Percentiles rank a stretch among this genome's conserved stretches.
Conservation (phyloP, 2,329 filamentous ascomycete genomes). For the Aspergillus luchuensis region DNA sequence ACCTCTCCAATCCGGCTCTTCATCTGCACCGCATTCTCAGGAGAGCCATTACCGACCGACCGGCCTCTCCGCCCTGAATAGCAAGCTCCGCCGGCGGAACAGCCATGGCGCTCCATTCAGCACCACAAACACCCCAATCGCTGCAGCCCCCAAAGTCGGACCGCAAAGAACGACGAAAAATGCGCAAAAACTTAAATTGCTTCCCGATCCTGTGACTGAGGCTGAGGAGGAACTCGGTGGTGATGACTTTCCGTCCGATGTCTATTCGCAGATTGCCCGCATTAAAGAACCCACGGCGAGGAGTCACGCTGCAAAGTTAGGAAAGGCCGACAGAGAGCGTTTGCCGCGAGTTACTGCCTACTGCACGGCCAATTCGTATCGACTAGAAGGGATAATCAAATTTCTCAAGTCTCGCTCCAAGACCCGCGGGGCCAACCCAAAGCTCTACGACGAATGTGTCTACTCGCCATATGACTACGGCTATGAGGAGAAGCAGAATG, state of each 20-base stretch:
- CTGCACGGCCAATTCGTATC: slow-evolving; percentile 89
- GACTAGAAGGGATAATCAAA: slow-evolving; percentile 83
- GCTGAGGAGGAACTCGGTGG: slow-evolving; percentile 77
- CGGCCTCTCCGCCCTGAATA: slow-evolving; percentile 79
- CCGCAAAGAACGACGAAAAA: slow-evolving; percentile 94
- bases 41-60: slow-evolving; percentile 48
- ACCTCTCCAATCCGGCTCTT: slow-evolving; percentile 43
- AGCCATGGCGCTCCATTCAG: slow-evolving; percentile 68
- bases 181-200: slow-evolving; percentile 93
- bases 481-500: slow-evolving; percentile 48
- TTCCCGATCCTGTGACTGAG: slow-evolving; percentile 83
- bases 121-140: slow-evolving; percentile 43
- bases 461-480: slow-evolving; percentile 90
- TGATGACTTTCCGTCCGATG: slow-evolving; percentile 89
- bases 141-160: slow-evolving; percentile 72
- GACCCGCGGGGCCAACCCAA: slow-evolving; percentile 77
- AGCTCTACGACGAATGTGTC: slow-evolving; percentile 95
- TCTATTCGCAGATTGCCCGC: slow-evolving; percentile 95
- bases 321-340: slow-evolving; percentile 86
- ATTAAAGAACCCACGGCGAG: slow-evolving; percentile 96
- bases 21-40: slow-evolving; percentile 37
- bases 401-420: slow-evolving; percentile 85
- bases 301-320: slow-evolving; percentile 85
- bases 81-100: slow-evolving; percentile 81
- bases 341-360: slow-evolving; percentile 93